Conservation (phyloP, 352 stramenopile genomes). For the Nannochloropsis limnetica region DNA sequence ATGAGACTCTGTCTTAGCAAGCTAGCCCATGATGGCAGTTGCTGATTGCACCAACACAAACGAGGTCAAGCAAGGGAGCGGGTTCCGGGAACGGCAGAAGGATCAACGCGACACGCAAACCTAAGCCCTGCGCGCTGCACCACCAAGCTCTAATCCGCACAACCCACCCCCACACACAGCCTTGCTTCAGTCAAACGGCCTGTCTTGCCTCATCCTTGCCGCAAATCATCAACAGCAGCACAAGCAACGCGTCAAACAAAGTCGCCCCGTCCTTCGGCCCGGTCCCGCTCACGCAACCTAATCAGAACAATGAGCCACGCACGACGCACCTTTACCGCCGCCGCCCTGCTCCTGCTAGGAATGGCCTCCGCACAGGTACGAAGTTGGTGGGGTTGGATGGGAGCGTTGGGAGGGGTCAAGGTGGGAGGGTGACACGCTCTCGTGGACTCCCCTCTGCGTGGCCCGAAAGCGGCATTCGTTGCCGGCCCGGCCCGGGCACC, state of each 20-base stretch:
- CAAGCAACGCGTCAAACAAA: too few species aligned
- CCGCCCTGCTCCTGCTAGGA: neutral
- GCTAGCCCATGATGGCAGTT: neutral
- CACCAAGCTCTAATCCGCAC: neutral
- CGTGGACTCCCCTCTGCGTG: neutral
- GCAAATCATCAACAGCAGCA: too few species aligned
- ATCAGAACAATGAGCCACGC: constrained; percentile 1
- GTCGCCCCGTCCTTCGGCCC: too few species aligned
- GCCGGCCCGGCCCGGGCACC: too few species aligned
- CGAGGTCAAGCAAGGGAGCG: neutral
- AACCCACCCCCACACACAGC: neutral
- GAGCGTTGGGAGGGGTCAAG: too few species aligned
- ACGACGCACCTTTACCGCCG: neutral
- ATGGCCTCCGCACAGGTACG: constrained; percentile 7
- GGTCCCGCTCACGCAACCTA: too few species aligned
- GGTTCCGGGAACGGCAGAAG: neutral
- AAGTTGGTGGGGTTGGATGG: too few species aligned
- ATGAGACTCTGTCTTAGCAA: neutral
- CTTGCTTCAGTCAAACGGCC: too few species aligned
- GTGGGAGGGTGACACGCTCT: neutral
- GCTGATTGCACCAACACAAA: too few species aligned
- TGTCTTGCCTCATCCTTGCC: too few species aligned
- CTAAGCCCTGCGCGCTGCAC: neutral
- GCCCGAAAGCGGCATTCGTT: neutral
- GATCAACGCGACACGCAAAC: neutral